Base-by-base conservation (phyloP, 2,329 filamentous ascomycete genomes). In the Colletotrichum paranaense region DNA sequence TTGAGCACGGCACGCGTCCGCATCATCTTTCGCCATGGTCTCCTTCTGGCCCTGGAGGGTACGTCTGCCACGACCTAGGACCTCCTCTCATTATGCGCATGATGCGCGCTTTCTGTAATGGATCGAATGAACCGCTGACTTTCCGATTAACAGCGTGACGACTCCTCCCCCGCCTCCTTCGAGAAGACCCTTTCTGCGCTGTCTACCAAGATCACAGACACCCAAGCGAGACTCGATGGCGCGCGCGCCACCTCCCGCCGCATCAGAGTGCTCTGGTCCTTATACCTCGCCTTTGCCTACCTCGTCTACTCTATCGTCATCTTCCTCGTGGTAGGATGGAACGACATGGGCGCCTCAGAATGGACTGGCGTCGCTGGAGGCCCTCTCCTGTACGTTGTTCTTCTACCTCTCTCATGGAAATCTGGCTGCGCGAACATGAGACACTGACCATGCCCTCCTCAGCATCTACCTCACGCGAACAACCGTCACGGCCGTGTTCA, bases 281-380 rank as follows among this genome's bases (percentile, higher is more conserved):
- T 99, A 16, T 99, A 98, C 81, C 92, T 95, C 3, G 92, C 92
- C 68, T 96, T 99, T 78, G 94, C 93, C 63, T 99, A 98, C 82
- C 92, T 98, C 4, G 90, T 98, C 59, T 95, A 95, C 78, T 89
- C 92, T 11, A 91, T 98, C 32, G 92, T 98, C 66, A 87, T 97
- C 57, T 88, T 93, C 4, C 88, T 99, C 7, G 95, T 98, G 8
- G 91, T 98, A 4, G 97, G 97, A 64, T 94, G 93, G 87, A 88
- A 91, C 76, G 93, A 93, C 77, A 93, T 97, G 88, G 92, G 92
- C 4, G 79, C 91, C 0, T 86, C 89, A 75, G 96, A 98, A 85
- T 97, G 95, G 86, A 91, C 91, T 7, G 93, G 92, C 59, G 85
- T 98, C 42, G 88, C 92, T 14, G 94, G 93, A 22, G 94, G 94